These are phyloP conservation scores for Karstenula rhodostoma DNA, from an alignment of 2,329 filamentous ascomycete species.

Conservation along the genomic window DNA sequence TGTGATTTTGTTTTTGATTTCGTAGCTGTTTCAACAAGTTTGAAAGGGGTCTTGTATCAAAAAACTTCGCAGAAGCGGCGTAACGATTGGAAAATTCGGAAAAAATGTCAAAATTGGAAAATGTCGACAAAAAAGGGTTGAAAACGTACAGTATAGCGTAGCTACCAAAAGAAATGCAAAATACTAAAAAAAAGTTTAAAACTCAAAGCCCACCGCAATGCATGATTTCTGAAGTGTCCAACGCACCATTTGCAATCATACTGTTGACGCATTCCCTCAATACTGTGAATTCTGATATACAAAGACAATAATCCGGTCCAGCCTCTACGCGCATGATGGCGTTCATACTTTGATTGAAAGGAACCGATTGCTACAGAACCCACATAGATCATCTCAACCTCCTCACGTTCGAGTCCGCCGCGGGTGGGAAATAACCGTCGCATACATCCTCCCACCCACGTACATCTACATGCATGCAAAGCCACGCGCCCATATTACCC, in stretches of 20 bases:
- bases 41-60: not conserved
- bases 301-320: too few species aligned
- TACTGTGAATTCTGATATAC: too few species aligned
- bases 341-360: too few species aligned
- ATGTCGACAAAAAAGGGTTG: not conserved
- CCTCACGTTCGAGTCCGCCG: not conserved
- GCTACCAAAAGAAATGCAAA: not conserved
- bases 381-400: too few species aligned
- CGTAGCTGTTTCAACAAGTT: not conserved
- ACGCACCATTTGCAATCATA: too few species aligned
- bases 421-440: not conserved
- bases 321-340: too few species aligned
- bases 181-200: not conserved
- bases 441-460: not conserved
- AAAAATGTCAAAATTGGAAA: constrained; percentile 1
- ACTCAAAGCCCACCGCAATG: too few species aligned
- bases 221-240: too few species aligned
- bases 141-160: not conserved
- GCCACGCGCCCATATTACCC: not conserved
- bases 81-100: constrained; percentile 1
- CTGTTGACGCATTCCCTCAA: too few species aligned
- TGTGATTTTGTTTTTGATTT: not conserved
- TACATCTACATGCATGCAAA: not conserved
- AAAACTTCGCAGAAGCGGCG: not conserved
- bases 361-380: too few species aligned